Conservation (phyloP, 441 rosid species). For the Jatropha podagrica region DNA sequence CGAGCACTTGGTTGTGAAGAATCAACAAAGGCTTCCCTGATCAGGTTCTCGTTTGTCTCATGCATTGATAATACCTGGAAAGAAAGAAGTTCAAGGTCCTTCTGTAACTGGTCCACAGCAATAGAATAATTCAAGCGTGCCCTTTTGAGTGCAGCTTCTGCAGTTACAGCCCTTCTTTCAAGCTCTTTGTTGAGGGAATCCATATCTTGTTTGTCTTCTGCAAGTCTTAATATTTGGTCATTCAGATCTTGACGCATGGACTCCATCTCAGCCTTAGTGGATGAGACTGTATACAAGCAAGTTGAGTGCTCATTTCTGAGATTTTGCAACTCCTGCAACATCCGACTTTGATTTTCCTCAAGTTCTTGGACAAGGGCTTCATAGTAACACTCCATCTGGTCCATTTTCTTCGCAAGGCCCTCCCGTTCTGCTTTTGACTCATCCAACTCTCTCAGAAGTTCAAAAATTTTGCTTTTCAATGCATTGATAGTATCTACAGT, state of each 20-base stretch:
- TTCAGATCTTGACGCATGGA: slow-evolving; percentile 62
- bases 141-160: slow-evolving; percentile 93
- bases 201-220: slow-evolving; percentile 67
- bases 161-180: slow-evolving; percentile 73
- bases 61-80: slow-evolving; percentile 90
- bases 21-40: slow-evolving; percentile 78
- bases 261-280: slow-evolving; percentile 83
- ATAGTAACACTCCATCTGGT: slow-evolving; percentile 98
- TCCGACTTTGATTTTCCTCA: slow-evolving; percentile 95
- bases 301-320: slow-evolving; percentile 89
- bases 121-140: slow-evolving; percentile 95
- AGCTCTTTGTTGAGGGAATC: slow-evolving; percentile 73
- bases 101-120: slow-evolving; percentile 94
- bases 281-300: slow-evolving; percentile 66
- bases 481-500: slow-evolving; percentile 57
- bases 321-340: slow-evolving; percentile 87
- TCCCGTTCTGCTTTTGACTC: slow-evolving; percentile 88
- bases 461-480: slow-evolving; percentile 75
- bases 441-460: slow-evolving; percentile 86
- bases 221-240: slow-evolving; percentile 59
- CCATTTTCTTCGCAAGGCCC: slow-evolving; percentile 89
- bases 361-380: slow-evolving; percentile 97
- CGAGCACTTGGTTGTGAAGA: slow-evolving; percentile 46
- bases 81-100: slow-evolving; percentile 95
- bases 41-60: slow-evolving; percentile 91